Percentiles rank a stretch among this genome's conserved stretches.
phyloP scores from a whole-genome alignment of 495 filamentous ascomycete genomes.

The Tetracladium setigerum region DNA sequence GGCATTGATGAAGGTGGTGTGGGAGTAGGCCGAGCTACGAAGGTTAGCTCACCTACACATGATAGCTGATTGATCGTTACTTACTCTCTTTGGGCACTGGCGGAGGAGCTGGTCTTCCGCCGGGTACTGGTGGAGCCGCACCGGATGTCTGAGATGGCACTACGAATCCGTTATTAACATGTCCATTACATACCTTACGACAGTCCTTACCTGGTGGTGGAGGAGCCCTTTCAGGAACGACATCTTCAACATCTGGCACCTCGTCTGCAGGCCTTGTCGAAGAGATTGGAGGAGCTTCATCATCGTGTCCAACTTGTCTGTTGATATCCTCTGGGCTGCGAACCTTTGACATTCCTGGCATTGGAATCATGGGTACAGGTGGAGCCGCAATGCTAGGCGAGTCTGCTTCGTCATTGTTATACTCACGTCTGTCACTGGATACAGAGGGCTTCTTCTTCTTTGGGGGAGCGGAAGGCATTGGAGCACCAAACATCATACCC shows the following conservation, averaged over 20 bases:
- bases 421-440: conserved; percentile 31
- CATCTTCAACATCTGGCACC: conserved; percentile 57
- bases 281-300: conserved; percentile 26
- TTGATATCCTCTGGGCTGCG: conserved; percentile 30
- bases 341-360: conserved; percentile 60
- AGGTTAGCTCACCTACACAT: conserved; percentile 25
- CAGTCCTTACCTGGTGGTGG: conserved; percentile 33
- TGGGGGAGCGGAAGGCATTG: conserved; percentile 45
- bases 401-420: conserved; percentile 27
- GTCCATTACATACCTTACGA: neutral
- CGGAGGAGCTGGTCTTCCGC: conserved; percentile 58
- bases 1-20: conserved; percentile 39
- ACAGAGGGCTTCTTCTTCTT: conserved; percentile 51
- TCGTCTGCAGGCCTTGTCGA: conserved; percentile 35
- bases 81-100: conserved; percentile 62
- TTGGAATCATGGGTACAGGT: conserved; percentile 70
- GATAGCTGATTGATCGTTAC: conserved; percentile 22
- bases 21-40: conserved; percentile 46
- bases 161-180: conserved; percentile 22
- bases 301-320: conserved; percentile 14
- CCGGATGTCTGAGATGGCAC: conserved; percentile 29
- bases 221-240: conserved; percentile 38
- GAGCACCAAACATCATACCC: conserved; percentile 85
- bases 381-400: conserved; percentile 45
- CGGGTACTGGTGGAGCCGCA: conserved; percentile 51